Conservation (phyloP, 495 filamentous ascomycete genomes). For the Usnea hakonensis region DNA sequence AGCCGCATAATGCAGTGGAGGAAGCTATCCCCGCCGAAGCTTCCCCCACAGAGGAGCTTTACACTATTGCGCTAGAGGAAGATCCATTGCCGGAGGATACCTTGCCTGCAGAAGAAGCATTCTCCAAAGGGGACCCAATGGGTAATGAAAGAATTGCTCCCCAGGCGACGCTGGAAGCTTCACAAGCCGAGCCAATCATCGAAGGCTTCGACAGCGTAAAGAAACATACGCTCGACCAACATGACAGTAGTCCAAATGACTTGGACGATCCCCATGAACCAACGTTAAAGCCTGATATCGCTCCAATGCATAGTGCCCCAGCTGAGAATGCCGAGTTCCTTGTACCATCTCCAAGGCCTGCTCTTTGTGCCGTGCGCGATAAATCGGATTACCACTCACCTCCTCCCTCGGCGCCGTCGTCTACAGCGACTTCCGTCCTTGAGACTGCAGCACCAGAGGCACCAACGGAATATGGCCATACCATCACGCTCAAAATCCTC, state of each 20-base stretch:
- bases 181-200: constrained; percentile 11
- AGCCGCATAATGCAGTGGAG: constrained; percentile 13
- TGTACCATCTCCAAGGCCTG: neutral
- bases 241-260: neutral
- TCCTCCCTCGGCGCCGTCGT: constrained; percentile 15
- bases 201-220: constrained; percentile 10
- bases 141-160: no score
- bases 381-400: constrained; percentile 9
- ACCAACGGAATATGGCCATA: constrained; percentile 16
- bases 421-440: constrained; percentile 16
- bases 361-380: constrained; percentile 11
- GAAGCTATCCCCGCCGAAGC: constrained; percentile 17
- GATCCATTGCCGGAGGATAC: constrained; percentile 9
- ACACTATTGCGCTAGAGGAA: constrained; percentile 13
- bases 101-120: constrained; percentile 15
- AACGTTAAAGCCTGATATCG: constrained; percentile 13
- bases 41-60: constrained; percentile 12
- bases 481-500: constrained; percentile 18
- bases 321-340: constrained; percentile 13
- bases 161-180: constrained; percentile 10
- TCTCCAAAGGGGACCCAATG: constrained; percentile 10
- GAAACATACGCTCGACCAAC: constrained; percentile 13
- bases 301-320: constrained; percentile 13
- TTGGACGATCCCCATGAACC: constrained; percentile 14
- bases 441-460: constrained; percentile 16